Evolutionary conservation across 345 rosid species (phyloP).

Genomic region (Acer yangbiense): DNA sequence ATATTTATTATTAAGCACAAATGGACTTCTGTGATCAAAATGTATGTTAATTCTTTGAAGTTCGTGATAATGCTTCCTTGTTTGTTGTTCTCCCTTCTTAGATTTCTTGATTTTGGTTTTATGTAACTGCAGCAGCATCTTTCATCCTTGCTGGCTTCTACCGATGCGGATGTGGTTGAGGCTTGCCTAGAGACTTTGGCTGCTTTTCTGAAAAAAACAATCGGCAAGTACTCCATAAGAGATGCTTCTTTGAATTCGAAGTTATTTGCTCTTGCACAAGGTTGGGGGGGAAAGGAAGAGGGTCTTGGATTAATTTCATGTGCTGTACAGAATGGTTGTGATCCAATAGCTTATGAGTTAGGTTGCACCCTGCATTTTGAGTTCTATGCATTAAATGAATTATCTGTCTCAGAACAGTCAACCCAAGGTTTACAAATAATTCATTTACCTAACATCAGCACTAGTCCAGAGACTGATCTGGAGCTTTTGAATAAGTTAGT

Average conservation of each 20-base stretch:
- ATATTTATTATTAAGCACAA: background rate
- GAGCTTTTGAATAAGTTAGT: conserved; percentile 79
- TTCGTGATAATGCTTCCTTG: background rate
- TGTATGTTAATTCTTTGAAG: background rate
- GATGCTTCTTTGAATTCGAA: conserved; percentile 77
- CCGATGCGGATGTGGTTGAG: conserved; percentile 93
- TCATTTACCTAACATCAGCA: conserved; percentile 61
- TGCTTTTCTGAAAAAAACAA: conserved; percentile 81
- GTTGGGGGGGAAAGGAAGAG: conserved; percentile 99
- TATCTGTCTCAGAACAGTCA: conserved; percentile 40
- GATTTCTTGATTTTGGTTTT: conserved; percentile 22
- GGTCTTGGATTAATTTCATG: conserved; percentile 90
- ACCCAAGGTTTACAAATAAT: conserved; percentile 70
- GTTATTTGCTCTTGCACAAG: conserved; percentile 93
- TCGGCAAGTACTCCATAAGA: conserved; percentile 78
- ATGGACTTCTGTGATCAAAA: background rate
- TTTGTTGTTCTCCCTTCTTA: conserved; percentile 3
- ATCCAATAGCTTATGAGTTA: conserved; percentile 66
- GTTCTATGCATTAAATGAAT: conserved; percentile 66
- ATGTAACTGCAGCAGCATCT: conserved; percentile 84
- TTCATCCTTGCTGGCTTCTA: conserved; percentile 86
- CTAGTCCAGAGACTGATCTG: conserved; percentile 63
- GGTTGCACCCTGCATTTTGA: conserved; percentile 97
- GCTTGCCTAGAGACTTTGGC: conserved; percentile 89
- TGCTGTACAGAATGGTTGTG: conserved; percentile 65